Conservation (phyloP, 257 asterid species). For the Solanum piurae region DNA sequence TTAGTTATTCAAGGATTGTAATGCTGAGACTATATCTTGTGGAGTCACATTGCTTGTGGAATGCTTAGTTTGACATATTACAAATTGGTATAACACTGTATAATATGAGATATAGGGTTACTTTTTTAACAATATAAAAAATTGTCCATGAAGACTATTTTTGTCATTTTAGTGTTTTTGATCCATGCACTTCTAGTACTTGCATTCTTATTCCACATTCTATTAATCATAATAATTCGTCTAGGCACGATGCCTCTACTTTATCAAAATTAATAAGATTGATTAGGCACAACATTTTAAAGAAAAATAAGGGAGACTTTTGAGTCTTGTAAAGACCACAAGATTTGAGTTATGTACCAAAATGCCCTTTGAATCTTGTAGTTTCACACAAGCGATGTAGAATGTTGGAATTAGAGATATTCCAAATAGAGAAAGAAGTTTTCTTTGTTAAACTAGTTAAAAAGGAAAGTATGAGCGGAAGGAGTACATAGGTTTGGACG, state of each 20-base stretch:
- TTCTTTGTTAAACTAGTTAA: neutral
- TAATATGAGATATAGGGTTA: neutral
- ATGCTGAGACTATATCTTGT: neutral
- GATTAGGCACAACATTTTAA: neutral
- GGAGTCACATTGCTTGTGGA: neutral
- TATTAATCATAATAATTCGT: neutral
- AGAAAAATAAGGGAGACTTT: neutral
- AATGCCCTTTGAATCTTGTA: neutral
- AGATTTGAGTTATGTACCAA: neutral
- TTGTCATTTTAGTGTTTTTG: neutral
- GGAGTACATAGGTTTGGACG: neutral
- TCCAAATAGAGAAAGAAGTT: neutral
- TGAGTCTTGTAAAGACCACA: neutral
- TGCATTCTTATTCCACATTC: neutral
- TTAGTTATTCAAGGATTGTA: neutral
- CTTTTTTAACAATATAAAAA: neutral
- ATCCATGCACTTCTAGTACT: neutral
- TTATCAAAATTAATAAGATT: neutral
- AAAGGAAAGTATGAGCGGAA: neutral
- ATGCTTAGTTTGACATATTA: neutral
- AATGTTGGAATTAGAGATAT: neutral
- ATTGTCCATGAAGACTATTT: neutral
- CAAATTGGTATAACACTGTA: neutral
- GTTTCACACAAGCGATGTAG: neutral
- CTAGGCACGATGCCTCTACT: neutral